Base-by-base conservation (phyloP, 306 rosid species). In the Rosa lucieae region DNA sequence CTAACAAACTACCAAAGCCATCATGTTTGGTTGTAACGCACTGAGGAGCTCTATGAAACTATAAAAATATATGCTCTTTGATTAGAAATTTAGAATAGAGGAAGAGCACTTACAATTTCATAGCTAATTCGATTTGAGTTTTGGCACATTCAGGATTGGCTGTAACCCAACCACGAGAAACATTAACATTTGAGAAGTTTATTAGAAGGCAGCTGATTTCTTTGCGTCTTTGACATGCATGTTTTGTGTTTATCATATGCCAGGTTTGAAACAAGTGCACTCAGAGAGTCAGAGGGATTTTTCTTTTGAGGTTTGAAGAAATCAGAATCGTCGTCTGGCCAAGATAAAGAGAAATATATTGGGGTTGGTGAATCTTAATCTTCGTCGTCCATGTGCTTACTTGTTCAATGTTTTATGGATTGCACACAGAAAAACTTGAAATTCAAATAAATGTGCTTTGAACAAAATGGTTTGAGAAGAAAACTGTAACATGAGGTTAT, bases 21-120 rank as follows among this genome's bases (percentile, higher is more conserved):
- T 81, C 85, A 70, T 77, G 84, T 85, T 86, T 75, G 85, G 82
- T 52, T 88, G 92, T 58, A 84, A 80, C 84, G 88, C 93, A 92
- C 87, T 85, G 10, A 69, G 67, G 21, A 17, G 37, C 5, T 6
- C 21, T 7, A 3, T 7, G 9, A 3, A 67, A 20, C 23, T 67
- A 52, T 78, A 39, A 56, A 72, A 21, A 53, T 18, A 6, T 18
- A 5, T 53, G 23, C 23, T 23, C 47, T 29, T 47, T 17, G 26
- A 59, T n/a, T n/a, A n/a, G n/a, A n/a, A n/a, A n/a, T n/a, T 18
- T 23, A 21, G 39, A 55, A 26, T n/a, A 81, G 73, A 62, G 65
- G 2, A 66, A 20, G 35, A 39, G 29, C 78, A 59, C 78, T 44
- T 15, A 0, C 4, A 61, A n/a, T 74, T 26, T 53, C 65, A 17